Conservation (phyloP, 2,329 filamentous ascomycete genomes). For the Daldinia eschscholtzii region DNA sequence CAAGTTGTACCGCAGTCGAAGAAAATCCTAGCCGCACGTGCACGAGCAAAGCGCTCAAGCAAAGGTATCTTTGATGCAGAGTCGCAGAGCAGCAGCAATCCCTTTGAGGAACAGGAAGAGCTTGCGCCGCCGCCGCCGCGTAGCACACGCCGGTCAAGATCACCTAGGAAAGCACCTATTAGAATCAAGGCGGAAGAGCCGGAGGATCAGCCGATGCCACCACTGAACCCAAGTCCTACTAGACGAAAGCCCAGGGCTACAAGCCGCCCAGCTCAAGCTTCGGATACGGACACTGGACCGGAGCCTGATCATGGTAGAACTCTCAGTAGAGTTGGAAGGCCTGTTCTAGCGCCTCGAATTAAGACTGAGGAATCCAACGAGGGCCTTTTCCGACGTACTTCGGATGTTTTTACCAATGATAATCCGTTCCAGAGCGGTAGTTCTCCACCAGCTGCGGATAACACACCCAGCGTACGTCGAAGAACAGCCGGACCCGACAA, state of each 20-base stretch:
- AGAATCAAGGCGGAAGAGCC: conserved; percentile 67
- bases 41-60: conserved; percentile 86
- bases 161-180: conserved; percentile 66
- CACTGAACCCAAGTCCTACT: conserved; percentile 61
- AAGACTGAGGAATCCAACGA: conserved; percentile 68
- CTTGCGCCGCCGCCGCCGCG: conserved; percentile 63
- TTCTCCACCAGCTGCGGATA: conserved; percentile 69
- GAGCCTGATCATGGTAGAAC: conserved; percentile 57
- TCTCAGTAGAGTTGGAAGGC: conserved; percentile 53
- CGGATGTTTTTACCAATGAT: conserved; percentile 81
- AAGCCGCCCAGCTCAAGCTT: conserved; percentile 66
- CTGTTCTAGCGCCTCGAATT: conserved; percentile 60
- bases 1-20: conserved; percentile 82
- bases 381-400: conserved; percentile 56
- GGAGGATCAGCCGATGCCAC: conserved; percentile 54
- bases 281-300: conserved; percentile 64
- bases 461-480: conserved; percentile 63
- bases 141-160: conserved; percentile 65
- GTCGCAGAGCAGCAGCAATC: conserved; percentile 73
- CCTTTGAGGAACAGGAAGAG: conserved; percentile 71
- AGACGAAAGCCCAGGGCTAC: conserved; percentile 68
- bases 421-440: conserved; percentile 94
- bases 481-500: conserved; percentile 61
- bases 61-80: conserved; percentile 81
- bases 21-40: conserved; percentile 79